Conservation (phyloP, 208 protist genomes). For the Pavlovales sp. region DNA sequence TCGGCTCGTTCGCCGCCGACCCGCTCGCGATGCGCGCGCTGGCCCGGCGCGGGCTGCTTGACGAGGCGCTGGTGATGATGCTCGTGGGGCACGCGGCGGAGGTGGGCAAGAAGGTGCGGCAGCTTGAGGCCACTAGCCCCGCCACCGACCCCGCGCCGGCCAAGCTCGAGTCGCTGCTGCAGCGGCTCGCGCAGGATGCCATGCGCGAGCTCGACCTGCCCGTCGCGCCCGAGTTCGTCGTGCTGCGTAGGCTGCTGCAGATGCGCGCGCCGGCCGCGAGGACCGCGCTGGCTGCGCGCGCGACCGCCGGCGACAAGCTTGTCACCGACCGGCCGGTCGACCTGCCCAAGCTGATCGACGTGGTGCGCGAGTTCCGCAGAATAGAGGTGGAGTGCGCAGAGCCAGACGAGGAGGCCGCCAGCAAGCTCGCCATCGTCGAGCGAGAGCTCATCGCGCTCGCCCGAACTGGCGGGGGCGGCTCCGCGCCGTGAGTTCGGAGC, state of each 20-base stretch:
- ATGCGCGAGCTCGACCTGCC: conserved; percentile 2
- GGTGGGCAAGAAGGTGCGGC: neutral
- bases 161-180: neutral
- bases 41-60: neutral
- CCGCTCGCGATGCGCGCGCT: neutral
- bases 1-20: neutral
- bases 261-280: neutral
- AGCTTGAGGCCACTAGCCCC: too few species aligned
- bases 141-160: too few species aligned
- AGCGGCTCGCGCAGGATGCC: neutral
- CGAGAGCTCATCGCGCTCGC: neutral
- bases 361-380: neutral
- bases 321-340: neutral
- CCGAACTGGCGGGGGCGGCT: too few species aligned
- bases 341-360: neutral
- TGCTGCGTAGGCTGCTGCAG: neutral
- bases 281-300: neutral
- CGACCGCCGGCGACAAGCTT: neutral
- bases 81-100: neutral
- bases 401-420: neutral
- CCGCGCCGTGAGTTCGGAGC: too few species aligned
- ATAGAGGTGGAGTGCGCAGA: neutral
- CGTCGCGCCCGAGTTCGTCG: neutral
- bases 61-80: neutral
- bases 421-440: neutral